Conservation (phyloP, 2,329 filamentous ascomycete species). For the Trichoderma atrobrunneum region DNA sequence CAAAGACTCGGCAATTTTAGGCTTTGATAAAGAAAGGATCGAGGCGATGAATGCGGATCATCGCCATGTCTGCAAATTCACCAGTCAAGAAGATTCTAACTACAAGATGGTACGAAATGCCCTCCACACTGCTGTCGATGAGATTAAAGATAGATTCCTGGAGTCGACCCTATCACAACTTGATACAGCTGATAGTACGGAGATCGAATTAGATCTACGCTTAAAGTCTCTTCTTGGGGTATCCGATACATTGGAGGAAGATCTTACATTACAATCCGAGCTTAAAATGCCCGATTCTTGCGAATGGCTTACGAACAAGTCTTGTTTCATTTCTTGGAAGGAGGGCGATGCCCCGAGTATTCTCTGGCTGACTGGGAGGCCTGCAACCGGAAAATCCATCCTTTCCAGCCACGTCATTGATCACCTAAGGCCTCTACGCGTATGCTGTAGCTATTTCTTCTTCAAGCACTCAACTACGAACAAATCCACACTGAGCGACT, state of each 20-base stretch:
- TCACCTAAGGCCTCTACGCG: background rate
- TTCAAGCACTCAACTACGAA: background rate
- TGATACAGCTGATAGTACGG: background rate
- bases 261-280: background rate
- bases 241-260: slow-evolving; percentile 3
- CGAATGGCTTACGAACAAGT: slow-evolving; percentile 9
- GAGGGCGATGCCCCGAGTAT: background rate
- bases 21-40: slow-evolving; percentile 9
- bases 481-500: background rate
- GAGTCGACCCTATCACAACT: background rate
- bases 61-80: slow-evolving; percentile 12
- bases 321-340: background rate
- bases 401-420: slow-evolving; percentile 3
- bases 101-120: slow-evolving; percentile 16
- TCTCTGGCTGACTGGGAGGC: slow-evolving; percentile 8
- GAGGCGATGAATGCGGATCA: slow-evolving; percentile 15
- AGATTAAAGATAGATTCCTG: background rate
- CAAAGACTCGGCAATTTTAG: slow-evolving; percentile 13
- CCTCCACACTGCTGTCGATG: slow-evolving; percentile 5
- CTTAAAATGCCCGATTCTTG: slow-evolving; percentile 10
- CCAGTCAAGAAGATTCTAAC: background rate
- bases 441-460: background rate
- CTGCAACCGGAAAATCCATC: slow-evolving; percentile 12
- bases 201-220: background rate
- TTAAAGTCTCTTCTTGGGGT: background rate